phyloP scores from a whole-genome alignment of 305 asterid genomes.

The Solanum hybrid region DNA sequence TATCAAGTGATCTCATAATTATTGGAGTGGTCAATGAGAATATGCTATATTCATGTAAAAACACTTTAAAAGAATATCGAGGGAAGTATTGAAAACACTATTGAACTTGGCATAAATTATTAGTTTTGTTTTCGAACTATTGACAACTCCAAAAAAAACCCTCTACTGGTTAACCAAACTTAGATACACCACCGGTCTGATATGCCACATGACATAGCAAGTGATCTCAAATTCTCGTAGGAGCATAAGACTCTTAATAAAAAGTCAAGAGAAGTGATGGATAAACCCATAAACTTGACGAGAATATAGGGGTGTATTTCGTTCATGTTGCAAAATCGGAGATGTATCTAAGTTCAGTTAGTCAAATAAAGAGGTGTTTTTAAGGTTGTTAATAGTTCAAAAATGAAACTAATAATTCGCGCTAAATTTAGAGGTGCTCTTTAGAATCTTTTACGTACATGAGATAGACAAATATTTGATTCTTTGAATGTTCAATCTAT shows the following conservation, averaged over 20 bases:
- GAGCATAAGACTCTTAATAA: background rate
- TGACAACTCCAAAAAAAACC: background rate
- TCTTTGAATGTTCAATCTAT: background rate
- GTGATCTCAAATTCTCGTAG: background rate
- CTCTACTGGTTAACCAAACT: background rate
- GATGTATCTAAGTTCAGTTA: too few species aligned
- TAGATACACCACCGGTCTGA: background rate
- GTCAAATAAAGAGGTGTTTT: too few species aligned
- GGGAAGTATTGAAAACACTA: background rate
- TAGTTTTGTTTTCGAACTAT: background rate
- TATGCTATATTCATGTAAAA: background rate
- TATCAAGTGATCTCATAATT: background rate
- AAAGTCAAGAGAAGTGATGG: background rate
- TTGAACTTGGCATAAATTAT: background rate
- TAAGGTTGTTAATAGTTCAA: too few species aligned
- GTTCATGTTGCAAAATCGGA: background rate
- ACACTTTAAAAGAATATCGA: background rate
- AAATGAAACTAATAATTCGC: background rate
- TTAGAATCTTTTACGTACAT: background rate
- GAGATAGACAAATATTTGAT: background rate
- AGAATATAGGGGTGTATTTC: background rate
- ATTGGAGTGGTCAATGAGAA: background rate
- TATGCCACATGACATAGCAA: too few species aligned
- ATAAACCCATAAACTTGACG: background rate
- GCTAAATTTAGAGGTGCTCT: too few species aligned